Evolutionary conservation across 345 rosid species (phyloP).

Genomic region (Arabis alpina): DNA sequence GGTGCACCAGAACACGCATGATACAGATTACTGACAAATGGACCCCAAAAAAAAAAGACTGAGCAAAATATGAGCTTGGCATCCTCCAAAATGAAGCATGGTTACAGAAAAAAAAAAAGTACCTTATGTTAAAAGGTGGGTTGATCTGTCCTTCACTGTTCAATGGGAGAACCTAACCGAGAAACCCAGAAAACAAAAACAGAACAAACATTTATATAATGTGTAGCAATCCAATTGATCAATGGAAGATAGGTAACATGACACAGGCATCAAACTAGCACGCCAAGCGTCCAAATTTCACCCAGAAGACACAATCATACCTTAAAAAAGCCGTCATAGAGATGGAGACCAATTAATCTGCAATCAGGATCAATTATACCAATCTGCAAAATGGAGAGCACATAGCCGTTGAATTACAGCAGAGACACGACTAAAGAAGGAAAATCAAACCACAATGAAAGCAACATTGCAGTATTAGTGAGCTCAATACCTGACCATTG

Average conservation of each 20-base stretch:
- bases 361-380: conserved; percentile 98
- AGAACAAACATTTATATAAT: neutral
- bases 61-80: neutral
- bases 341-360: conserved; percentile 90
- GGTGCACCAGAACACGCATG: conserved; percentile 2
- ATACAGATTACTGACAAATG: neutral
- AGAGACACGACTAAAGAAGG: neutral
- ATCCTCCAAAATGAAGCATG: conserved; percentile 3
- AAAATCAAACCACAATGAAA: conserved; percentile 11
- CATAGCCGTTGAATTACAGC: conserved; percentile 2
- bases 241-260: conserved; percentile 8
- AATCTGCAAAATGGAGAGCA: conserved; percentile 51
- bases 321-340: conserved; percentile 97
- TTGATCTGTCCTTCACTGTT: conserved; percentile 92
- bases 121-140: conserved; percentile 94
- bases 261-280: too few species aligned
- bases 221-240: neutral
- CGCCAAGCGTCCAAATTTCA: too few species aligned
- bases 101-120: conserved; percentile 28
- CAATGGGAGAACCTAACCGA: conserved; percentile 82
- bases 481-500: conserved; percentile 78
- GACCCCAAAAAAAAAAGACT: neutral
- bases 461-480: conserved; percentile 1
- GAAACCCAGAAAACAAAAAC: conserved; percentile 18
- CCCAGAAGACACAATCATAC: conserved; percentile 41